Evolutionary conservation across 768 basidiomycete genomes (phyloP).

Genomic region (Rhodocollybia butyracea): DNA sequence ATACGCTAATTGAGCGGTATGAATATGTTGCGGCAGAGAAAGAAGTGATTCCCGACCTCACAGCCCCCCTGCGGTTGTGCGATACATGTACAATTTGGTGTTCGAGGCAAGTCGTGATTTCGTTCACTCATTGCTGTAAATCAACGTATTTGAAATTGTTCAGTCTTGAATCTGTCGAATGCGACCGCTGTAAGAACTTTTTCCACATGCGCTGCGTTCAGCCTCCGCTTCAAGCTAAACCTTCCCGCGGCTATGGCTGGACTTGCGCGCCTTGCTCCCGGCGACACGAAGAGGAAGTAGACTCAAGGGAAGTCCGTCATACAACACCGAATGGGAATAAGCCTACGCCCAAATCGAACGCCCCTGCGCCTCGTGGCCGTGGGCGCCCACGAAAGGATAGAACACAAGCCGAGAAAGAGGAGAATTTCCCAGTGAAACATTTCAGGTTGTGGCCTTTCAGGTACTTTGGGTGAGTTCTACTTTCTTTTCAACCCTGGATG

Average conservation of each 20-base stretch:
- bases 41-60: conserved; percentile 87
- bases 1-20: conserved; percentile 75
- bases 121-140: not conserved
- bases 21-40: conserved; percentile 96
- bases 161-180: conserved; percentile 83
- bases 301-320: conserved; percentile 60
- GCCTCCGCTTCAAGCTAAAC: conserved; percentile 87
- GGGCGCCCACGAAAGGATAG: conserved; percentile 79
- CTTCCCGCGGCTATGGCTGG: conserved; percentile 96
- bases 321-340: conserved; percentile 37
- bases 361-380: conserved; percentile 67
- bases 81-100: conserved; percentile 88
- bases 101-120: conserved; percentile 57
- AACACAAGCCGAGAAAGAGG: conserved; percentile 69
- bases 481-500: conserved; percentile 6
- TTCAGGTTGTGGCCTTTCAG: conserved; percentile 93
- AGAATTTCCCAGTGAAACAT: conserved; percentile 74
- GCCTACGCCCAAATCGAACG: conserved; percentile 63
- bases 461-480: conserved; percentile 82
- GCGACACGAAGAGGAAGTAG: conserved; percentile 82
- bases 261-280: conserved; percentile 92
- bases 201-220: conserved; percentile 96
- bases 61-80: conserved; percentile 82
- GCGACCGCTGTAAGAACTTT: conserved; percentile 87
- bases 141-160: conserved; percentile 11